phyloP scores from a whole-genome alignment of 2,329 filamentous ascomycete species.

The Colletotrichum musicola region DNA sequence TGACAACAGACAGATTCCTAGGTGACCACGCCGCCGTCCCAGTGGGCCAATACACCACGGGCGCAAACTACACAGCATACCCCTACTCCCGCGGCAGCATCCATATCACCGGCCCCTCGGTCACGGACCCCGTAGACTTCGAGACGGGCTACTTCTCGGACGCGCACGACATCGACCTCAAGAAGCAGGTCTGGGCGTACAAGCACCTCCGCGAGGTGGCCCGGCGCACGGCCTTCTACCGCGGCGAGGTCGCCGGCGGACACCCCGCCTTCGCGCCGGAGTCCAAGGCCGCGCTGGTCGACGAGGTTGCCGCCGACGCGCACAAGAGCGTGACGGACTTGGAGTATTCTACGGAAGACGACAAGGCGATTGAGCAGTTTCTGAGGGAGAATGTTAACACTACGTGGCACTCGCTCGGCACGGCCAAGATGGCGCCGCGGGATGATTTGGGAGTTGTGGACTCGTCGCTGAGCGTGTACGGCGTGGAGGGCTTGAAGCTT shows the following conservation, averaged over 20 bases:
- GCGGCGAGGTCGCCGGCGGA: constrained; percentile 57
- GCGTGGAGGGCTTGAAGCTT: constrained; percentile 55
- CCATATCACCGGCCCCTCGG: constrained; percentile 60
- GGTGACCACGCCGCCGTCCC: constrained; percentile 53
- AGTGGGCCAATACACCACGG: constrained; percentile 62
- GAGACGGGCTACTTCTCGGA: constrained; percentile 65
- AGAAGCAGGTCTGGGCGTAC: constrained; percentile 74
- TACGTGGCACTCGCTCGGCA: constrained; percentile 61
- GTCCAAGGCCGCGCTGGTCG: constrained; percentile 52
- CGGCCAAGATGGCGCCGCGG: constrained; percentile 58
- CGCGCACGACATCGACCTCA: constrained; percentile 64
- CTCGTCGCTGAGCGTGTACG: constrained; percentile 56
- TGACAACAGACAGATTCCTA: constrained; percentile 40
- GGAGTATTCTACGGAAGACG: constrained; percentile 63
- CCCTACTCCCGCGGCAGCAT: constrained; percentile 71
- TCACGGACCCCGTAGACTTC: constrained; percentile 59
- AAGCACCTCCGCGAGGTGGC: constrained; percentile 74
- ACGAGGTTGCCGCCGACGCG: constrained; percentile 61
- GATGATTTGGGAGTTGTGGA: constrained; percentile 58
- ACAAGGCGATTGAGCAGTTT: constrained; percentile 61
- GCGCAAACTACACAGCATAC: constrained; percentile 67
- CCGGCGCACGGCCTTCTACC: constrained; percentile 67
- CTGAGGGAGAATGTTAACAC: constrained; percentile 56
- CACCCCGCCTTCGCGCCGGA: constrained; percentile 59
- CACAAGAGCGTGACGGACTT: constrained; percentile 53